Conservation (phyloP, 768 basidiomycete genomes). For the Termitomyces sp. region DNA sequence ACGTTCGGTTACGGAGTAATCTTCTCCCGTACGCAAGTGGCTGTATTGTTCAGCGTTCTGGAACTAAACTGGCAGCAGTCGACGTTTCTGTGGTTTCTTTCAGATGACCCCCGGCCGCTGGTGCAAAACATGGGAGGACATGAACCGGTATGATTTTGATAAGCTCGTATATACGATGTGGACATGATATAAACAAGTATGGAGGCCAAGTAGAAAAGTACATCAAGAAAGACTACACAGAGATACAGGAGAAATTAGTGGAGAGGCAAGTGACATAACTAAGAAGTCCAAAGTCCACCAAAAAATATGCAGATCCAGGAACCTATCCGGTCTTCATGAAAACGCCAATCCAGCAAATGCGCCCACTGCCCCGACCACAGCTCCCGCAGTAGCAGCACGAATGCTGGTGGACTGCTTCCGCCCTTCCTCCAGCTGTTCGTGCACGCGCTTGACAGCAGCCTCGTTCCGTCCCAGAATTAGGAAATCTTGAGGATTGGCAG, state of each 20-base stretch:
- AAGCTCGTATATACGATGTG: not conserved
- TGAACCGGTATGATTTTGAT: not conserved
- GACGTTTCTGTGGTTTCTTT: too few species aligned
- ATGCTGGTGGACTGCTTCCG: conserved; percentile 21
- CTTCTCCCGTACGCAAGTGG: too few species aligned
- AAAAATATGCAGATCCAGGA: not conserved
- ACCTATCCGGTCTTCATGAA: conserved; percentile 20
- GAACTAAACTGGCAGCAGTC: not conserved
- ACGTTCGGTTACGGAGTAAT: too few species aligned
- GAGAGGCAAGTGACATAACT: not conserved
- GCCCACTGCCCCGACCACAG: conserved; percentile 57
- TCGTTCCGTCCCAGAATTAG: conserved; percentile 50
- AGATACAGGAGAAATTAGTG: not conserved
- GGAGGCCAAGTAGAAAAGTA: not conserved
- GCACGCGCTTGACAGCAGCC: conserved; percentile 37
- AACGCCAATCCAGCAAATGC: conserved; percentile 56
- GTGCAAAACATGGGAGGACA: too few species aligned
- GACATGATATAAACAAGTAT: not conserved
- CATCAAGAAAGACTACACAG: not conserved
- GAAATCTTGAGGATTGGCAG: conserved; percentile 32
- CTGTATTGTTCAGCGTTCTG: too few species aligned
- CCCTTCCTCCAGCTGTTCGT: conserved; percentile 25
- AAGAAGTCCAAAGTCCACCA: not conserved
- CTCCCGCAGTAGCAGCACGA: conserved; percentile 47
- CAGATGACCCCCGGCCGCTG: too few species aligned